Evolutionary conservation across 2,329 filamentous ascomycete species (phyloP).

Genomic region (Coniella vitis): DNA sequence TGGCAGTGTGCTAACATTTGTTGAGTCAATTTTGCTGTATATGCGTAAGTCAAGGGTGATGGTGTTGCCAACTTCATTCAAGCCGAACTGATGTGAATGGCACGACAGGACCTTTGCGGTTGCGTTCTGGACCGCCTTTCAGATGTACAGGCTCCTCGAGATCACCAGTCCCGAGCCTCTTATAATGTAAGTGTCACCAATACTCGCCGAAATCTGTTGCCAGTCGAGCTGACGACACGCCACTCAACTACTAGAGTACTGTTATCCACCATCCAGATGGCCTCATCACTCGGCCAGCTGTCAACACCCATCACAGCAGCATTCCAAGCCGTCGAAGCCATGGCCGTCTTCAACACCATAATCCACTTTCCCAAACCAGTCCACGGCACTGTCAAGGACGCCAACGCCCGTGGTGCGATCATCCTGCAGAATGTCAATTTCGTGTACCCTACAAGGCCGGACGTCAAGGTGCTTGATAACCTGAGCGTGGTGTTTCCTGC

Average conservation of each 20-base stretch:
- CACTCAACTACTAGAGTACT: constrained; percentile 29
- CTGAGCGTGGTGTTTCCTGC: constrained; percentile 48
- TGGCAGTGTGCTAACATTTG: not conserved
- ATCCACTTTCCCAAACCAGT: constrained; percentile 35
- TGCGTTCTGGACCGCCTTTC: constrained; percentile 56
- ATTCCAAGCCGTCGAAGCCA: constrained; percentile 46
- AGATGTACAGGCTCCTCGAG: constrained; percentile 39
- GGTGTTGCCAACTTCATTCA: not conserved
- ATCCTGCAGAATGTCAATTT: constrained; percentile 58
- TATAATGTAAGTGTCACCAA: constrained; percentile 29
- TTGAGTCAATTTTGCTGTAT: constrained; percentile 25
- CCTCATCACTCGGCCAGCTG: constrained; percentile 48
- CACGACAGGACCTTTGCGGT: constrained; percentile 41
- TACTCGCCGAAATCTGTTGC: no score
- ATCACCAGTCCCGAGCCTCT: constrained; percentile 46
- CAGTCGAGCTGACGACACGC: not conserved
- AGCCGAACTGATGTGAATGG: not conserved
- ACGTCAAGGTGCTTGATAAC: constrained; percentile 40
- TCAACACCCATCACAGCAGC: constrained; percentile 50
- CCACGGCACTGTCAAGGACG: constrained; percentile 31
- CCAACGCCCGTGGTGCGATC: constrained; percentile 41
- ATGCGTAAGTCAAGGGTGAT: constrained; percentile 19
- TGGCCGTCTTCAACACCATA: constrained; percentile 49
- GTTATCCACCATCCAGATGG: constrained; percentile 52
- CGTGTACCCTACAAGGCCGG: constrained; percentile 51